These are phyloP conservation scores for Diddensiella caesifluorescens DNA, from an alignment of 805 yeast species.

Conservation along the genomic window DNA sequence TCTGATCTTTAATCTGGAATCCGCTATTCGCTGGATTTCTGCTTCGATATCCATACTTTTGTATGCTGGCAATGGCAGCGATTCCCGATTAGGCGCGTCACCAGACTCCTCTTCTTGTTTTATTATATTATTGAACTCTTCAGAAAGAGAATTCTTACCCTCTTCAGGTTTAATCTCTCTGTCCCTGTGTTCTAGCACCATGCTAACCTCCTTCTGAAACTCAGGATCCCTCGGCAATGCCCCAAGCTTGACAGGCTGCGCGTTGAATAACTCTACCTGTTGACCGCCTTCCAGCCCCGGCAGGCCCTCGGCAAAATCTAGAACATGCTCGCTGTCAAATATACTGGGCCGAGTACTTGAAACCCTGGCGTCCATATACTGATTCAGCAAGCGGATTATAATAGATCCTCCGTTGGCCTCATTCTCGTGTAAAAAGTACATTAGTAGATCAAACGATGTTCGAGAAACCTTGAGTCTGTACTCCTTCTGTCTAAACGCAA, in stretches of 20 bases:
- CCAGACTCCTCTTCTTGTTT: slow-evolving; percentile 38
- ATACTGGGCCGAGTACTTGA: slow-evolving; percentile 33
- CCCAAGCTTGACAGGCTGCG: slow-evolving; percentile 74
- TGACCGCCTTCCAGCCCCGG: slow-evolving; percentile 32
- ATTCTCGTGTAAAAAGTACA: slow-evolving; percentile 85
- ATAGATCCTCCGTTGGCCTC: slow-evolving; percentile 90
- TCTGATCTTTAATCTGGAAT: slow-evolving; percentile 68
- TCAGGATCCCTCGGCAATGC: slow-evolving; percentile 82
- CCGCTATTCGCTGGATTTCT: slow-evolving; percentile 73
- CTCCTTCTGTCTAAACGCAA: slow-evolving; percentile 64
- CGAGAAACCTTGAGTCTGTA: slow-evolving; percentile 73
- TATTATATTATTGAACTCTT: slow-evolving; percentile 57
- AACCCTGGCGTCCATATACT: slow-evolving; percentile 51
- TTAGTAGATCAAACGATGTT: slow-evolving; percentile 75
- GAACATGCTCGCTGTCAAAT: slow-evolving; percentile 29
- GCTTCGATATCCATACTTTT: slow-evolving; percentile 74
- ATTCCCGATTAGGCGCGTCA: slow-evolving; percentile 68
- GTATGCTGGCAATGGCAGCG: slow-evolving; percentile 80
- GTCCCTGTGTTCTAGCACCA: slow-evolving; percentile 76
- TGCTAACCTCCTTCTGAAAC: slow-evolving; percentile 74
- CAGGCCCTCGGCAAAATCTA: slow-evolving; percentile 42
- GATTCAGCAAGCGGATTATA: slow-evolving; percentile 78
- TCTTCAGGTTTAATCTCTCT: slow-evolving; percentile 31
- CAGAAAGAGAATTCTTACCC: slow-evolving; percentile 44
- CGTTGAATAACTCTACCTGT: slow-evolving; percentile 57